Base-by-base conservation (phyloP, 768 basidiomycete genomes). In the Tulasnella sp. region DNA sequence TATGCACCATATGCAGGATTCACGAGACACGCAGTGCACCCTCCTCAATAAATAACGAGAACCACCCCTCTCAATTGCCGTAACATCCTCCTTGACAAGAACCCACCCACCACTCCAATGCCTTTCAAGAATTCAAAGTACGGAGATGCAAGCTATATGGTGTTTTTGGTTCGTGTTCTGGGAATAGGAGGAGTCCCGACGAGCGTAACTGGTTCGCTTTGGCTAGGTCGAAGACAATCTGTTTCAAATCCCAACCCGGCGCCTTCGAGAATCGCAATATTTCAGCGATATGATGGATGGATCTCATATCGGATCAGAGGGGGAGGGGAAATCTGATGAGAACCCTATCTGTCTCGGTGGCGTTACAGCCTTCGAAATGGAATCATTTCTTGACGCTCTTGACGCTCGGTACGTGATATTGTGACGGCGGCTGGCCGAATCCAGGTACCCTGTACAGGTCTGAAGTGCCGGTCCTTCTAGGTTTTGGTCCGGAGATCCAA, bases 331-430 rank as follows among this genome's bases (percentile, higher is more conserved):
- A 18, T 28, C 77, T 3, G 77, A 78, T 37, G 60, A 31, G 16
- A 12, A 78, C 34, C 77, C 77, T 40, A 78, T 78, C 37, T 6
- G 22, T 22, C 54, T 78, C 50, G n/a, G 12, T 11, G 37, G 34
- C 11, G n/a, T 78, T 6, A 64, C 77, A 22, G 20, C 4, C 1
- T 78, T 69, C 34, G 77, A 78, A 41, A 78, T 78, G 77, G 58
- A 58, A n/a, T 54, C 46, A 31, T 77, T 77, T 40, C 50, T 77
- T 20, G 50, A 48, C 16, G 31, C 58, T 34, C 20, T 41, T 4
- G 58, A 50, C 9, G n/a, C 76, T n/a, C 24, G 76, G 76, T 77
- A 41, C 31, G 37, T 37, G 50, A n/a, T 76, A 9, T 28, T 34
- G 31, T 16, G 16, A 22, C 41, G 44, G 14, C 44, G 14, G 8